phyloP scores from a whole-genome alignment of 225 moss, liverwort and hornwort genomes.

The Pleurozium schreberi region DNA sequence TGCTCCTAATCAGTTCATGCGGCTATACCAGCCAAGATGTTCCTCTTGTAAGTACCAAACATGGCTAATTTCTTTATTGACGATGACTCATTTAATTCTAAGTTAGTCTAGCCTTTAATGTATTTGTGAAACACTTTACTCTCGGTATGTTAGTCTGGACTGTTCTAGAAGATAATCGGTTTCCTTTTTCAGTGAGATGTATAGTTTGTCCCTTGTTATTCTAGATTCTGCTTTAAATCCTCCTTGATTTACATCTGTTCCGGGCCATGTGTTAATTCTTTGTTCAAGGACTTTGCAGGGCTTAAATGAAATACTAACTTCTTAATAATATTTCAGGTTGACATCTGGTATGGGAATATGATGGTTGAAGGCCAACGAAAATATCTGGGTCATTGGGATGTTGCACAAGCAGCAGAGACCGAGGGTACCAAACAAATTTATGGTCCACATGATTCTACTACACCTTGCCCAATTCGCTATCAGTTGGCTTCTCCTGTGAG shows the following conservation, averaged over 20 bases:
- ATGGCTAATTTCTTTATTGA: not conserved
- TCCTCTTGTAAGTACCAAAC: constrained; percentile 49
- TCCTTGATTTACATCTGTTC: not conserved
- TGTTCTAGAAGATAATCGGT: not conserved
- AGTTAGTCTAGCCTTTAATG: not conserved
- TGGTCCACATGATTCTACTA: constrained; percentile 23
- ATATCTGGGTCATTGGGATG: constrained; percentile 69
- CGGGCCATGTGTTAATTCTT: not conserved
- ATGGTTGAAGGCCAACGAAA: constrained; percentile 58
- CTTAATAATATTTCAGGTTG: constrained; percentile 41
- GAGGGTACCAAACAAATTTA: constrained; percentile 21
- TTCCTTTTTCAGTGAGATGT: not conserved
- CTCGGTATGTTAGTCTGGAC: not conserved
- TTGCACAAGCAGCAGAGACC: constrained; percentile 45
- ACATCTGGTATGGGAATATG: constrained; percentile 75
- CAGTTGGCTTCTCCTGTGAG: constrained; percentile 49
- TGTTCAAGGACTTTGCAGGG: not conserved
- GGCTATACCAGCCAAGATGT: constrained; percentile 68
- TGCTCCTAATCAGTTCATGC: constrained; percentile 53
- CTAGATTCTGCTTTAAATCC: not conserved
- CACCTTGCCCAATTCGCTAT: constrained; percentile 50
- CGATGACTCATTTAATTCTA: not conserved
- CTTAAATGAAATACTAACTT: not conserved
- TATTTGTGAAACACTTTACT: not conserved
- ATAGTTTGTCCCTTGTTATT: not conserved